A percentile compares a stretch with the other conserved stretches of the same genome.
Evolutionary conservation across 2,329 filamentous ascomycete genomes (phyloP).

Genomic region (Fusarium sublunatum): DNA sequence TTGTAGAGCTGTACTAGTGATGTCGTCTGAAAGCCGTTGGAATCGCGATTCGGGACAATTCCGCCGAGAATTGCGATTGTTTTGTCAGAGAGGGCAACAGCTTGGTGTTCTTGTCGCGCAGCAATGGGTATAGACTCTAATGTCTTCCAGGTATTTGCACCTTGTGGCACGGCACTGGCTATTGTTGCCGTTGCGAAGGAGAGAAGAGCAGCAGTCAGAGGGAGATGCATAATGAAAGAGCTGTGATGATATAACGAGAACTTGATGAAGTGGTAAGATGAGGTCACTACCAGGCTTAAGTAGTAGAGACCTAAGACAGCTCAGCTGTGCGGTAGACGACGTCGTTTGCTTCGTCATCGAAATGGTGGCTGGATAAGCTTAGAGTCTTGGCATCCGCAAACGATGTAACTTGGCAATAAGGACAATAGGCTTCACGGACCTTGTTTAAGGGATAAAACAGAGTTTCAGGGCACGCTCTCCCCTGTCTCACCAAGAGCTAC

Average conservation of each 20-base stretch:
- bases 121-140: slow-evolving; percentile 40
- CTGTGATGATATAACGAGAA: neutral
- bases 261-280: slow-evolving; percentile 1
- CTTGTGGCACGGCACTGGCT: slow-evolving; percentile 14
- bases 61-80: slow-evolving; percentile 46
- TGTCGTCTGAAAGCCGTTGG: slow-evolving; percentile 36
- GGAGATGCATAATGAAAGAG: slow-evolving; percentile 11
- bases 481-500: too few species aligned
- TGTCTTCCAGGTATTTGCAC: slow-evolving; percentile 34
- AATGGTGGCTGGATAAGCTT: slow-evolving; percentile 23
- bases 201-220: neutral
- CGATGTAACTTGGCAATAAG: too few species aligned
- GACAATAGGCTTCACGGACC: too few species aligned
- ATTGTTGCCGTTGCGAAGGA: slow-evolving; percentile 11
- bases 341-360: slow-evolving; percentile 13
- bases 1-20: slow-evolving; percentile 49
- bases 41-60: slow-evolving; percentile 34
- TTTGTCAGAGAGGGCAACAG: slow-evolving; percentile 38
- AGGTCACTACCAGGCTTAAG: slow-evolving; percentile 13
- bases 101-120: slow-evolving; percentile 46
- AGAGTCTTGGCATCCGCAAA: slow-evolving; percentile 18
- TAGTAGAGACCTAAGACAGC: neutral
- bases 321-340: neutral
- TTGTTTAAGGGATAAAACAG: too few species aligned
- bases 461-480: neutral